Evolutionary conservation across 345 rosid species (phyloP), one percentile per base, ranked within the genome.

Genomic region (Gossypium bickii): DNA sequence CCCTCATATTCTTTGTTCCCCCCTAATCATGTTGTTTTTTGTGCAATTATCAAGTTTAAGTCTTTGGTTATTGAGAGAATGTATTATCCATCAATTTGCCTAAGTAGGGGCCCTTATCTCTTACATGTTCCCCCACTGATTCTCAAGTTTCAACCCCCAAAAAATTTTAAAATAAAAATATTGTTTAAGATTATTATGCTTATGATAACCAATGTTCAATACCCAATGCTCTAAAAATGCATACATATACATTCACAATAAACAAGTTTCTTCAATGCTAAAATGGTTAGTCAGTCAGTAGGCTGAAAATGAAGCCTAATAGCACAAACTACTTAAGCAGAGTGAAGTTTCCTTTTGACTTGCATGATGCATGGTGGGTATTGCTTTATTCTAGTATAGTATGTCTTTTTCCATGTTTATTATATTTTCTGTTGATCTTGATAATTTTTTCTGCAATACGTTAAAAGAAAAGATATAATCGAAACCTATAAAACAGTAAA

Each of bases 81-180:
- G 34, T 16, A 73, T 67, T 51, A 67, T 34, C 18, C 62, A 6
- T 44, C 56, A 55, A 59, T 45, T 17, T 18, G 27, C 68, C 55
- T 34, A 70, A 75, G 79, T 76, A 51, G 79, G 78, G 74, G 76
- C 73, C 74, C 76, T 75, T 52, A 5, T 10, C 49, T 67, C 9
- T 55, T 34, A 7, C 62, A 20, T 57, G 77, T 57, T 65, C 57
- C 62, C 27, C 61, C 24, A 55, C 6, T 55, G 10, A 17, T 65
- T 64, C 9, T 41, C 44, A 4, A 4, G 56, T 51, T 16, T 51
- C 56, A 15, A 51, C 9, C 5, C 5, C 56, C 5, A 51, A 1
- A 4, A 49, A 13, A 51, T 15, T 51, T 15, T 48, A 12, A 48
- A 48, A 48, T 48, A 25, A 25, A 25, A 1, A 25, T 25, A 25